Conservation (phyloP, 2,329 filamentous ascomycete species). For the Myrmaecium sp. region DNA sequence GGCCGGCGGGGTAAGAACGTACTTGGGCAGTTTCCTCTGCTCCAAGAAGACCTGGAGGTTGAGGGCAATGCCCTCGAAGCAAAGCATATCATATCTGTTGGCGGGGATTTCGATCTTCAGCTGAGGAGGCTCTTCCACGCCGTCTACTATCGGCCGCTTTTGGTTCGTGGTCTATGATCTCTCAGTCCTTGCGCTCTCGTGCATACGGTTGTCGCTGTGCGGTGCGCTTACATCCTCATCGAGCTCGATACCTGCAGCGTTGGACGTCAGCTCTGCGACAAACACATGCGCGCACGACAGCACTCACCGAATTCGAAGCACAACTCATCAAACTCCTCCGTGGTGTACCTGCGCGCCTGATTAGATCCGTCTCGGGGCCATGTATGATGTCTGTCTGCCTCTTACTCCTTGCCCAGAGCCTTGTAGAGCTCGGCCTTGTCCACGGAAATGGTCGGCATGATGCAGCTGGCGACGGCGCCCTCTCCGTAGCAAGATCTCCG, state of each 20-base stretch:
- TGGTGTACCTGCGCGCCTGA: conserved; percentile 63
- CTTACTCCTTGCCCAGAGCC: conserved; percentile 74
- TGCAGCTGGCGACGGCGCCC: conserved; percentile 1
- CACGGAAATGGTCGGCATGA: conserved; percentile 91
- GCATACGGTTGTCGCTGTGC: too few species aligned
- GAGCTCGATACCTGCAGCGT: conserved; percentile 55
- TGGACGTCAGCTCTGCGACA: conserved; percentile 2
- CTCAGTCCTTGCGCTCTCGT: conserved; percentile 17
- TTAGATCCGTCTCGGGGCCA: too few species aligned
- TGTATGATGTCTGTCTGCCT: too few species aligned
- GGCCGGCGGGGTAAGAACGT: conserved; percentile 54
- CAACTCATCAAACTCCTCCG: conserved; percentile 86
- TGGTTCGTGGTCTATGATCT: conserved; percentile 46
- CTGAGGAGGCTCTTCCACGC: conserved; percentile 73
- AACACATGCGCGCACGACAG: background rate
- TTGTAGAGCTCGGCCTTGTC: conserved; percentile 94
- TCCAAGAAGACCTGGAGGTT: conserved; percentile 92
- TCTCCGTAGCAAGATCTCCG: too few species aligned
- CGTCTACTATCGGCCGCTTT: conserved; percentile 56
- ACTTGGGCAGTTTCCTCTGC: conserved; percentile 60
- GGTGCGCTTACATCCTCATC: conserved; percentile 57
- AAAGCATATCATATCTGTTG: conserved; percentile 85
- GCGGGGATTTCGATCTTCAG: conserved; percentile 97
- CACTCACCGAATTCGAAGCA: conserved; percentile 83
- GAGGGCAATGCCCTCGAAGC: conserved; percentile 89